Conservation (phyloP, 2,329 filamentous ascomycete genomes). For the Gliomastix tumulicola region DNA sequence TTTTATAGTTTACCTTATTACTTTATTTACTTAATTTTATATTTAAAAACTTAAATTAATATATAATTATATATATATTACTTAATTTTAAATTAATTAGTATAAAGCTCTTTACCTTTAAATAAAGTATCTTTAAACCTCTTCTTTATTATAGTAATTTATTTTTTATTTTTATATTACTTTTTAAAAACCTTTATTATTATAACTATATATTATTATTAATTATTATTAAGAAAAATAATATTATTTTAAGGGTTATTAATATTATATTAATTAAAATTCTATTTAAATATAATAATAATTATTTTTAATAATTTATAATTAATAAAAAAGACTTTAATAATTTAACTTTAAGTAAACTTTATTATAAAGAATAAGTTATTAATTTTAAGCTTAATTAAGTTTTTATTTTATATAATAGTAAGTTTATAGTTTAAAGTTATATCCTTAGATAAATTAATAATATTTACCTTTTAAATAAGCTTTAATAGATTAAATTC, state of each 20-base stretch:
- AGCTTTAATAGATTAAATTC: background rate
- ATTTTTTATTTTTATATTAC: background rate
- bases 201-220: conserved; percentile 1
- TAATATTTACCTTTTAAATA: background rate
- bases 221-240: background rate
- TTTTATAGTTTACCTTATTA: conserved; percentile 1
- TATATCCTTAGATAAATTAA: background rate
- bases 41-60: conserved; percentile 1
- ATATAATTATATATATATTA: conserved; percentile 1
- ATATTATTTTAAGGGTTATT: background rate
- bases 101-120: conserved; percentile 1
- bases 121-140: conserved; percentile 1
- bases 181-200: conserved; percentile 1
- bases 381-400: background rate
- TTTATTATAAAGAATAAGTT: background rate
- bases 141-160: background rate
- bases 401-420: background rate
- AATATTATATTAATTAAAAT: background rate
- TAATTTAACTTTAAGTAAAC: background rate
- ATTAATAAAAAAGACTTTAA: background rate
- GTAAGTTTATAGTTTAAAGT: background rate
- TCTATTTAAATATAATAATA: background rate
- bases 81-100: background rate
- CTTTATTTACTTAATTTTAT: background rate
- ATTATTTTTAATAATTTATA: background rate